Evolutionary conservation across 2,329 filamentous ascomycete genomes (phyloP), one percentile per base, ranked within the genome.

Genomic region (Bipolaris bicolor): DNA sequence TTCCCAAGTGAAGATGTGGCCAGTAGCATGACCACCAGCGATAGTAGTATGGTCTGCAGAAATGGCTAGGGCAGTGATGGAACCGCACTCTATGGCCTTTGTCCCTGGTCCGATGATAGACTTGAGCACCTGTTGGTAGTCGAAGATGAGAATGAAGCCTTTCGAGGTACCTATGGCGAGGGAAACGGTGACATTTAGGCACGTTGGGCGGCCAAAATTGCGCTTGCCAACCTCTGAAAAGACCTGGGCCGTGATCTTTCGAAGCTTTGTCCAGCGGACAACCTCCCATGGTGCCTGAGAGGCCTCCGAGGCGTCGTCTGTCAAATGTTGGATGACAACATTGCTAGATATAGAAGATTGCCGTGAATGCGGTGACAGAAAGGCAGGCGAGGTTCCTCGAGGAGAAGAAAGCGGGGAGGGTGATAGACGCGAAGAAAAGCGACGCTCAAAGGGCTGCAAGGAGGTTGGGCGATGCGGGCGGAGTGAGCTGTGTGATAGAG

Each of bases 1-100:
- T 74, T 99, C 96, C 96, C 96, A 99, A 0, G 94, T 99, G 72
- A 97, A 98, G 51, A 99, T 97, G 71, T 88, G 88, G 3, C 95
- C 96, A 67, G 89, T 91, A 0, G 88, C 88, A 83, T 99, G 94
- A 3, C 95, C 95, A 36, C 89, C 91, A 33, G 92, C 95, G 63
- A 99, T 84, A 0, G 94, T 97, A 1, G 91, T 90, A 76, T 98
- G 92, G 72, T 99, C 95, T 16, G 94, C 93, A 26, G 95, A 97
- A 56, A 98, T 87, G 5, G 95, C 92, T 57, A 99, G 82, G 1
- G 95, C 86, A 4, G 92, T 96, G 47, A 99, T 84, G 44, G 92
- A 82, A 1, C 95, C 96, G 62, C 90, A 96, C 78, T 98, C 95
- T 49, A 96, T 86, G 68, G 95, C 94, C 83, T 95, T 97, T 0